Percentiles rank a stretch among this genome's conserved stretches.
Evolutionary conservation across 2,329 filamentous ascomycete genomes (phyloP).

Genomic region (Aspergillus vadensis): DNA sequence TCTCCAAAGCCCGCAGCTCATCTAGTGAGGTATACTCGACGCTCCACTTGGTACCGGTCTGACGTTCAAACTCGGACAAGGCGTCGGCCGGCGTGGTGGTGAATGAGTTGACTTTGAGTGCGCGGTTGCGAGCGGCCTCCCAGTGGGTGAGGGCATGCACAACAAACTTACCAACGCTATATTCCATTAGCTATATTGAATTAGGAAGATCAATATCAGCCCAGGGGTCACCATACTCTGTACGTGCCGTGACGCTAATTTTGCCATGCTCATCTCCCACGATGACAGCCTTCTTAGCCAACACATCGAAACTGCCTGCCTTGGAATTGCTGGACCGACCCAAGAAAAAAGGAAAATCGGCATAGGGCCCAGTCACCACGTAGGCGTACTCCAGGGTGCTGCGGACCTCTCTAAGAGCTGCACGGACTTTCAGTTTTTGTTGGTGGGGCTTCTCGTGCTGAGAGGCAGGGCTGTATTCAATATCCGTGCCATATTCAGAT

Average conservation of each 20-base stretch:
- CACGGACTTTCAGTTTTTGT: conserved; percentile 68
- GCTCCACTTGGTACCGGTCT: conserved; percentile 62
- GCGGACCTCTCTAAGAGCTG: conserved; percentile 56
- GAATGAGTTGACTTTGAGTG: conserved; percentile 71
- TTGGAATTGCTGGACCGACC: conserved; percentile 37
- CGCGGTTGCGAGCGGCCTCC: conserved; percentile 54
- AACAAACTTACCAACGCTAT: conserved; percentile 66
- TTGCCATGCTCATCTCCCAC: conserved; percentile 63
- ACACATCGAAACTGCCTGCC: conserved; percentile 62
- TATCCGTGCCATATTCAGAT: conserved; percentile 68
- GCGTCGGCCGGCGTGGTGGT: conserved; percentile 65
- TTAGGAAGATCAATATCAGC: neutral
- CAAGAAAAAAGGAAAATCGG: conserved; percentile 60
- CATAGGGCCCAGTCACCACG: conserved; percentile 70
- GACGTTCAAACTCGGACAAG: conserved; percentile 67
- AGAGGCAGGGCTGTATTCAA: conserved; percentile 62
- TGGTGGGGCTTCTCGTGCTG: conserved; percentile 67
- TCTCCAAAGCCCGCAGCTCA: conserved; percentile 59
- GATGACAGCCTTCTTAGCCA: conserved; percentile 60
- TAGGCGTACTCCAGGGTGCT: conserved; percentile 64
- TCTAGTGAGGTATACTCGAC: conserved; percentile 57
- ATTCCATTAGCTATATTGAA: neutral
- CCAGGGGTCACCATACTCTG: conserved; percentile 57
- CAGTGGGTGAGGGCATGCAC: conserved; percentile 63
- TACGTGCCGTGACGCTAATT: conserved; percentile 70